phyloP scores from a whole-genome alignment of 257 asterid species.

The Nicotiana obtusifolia region DNA sequence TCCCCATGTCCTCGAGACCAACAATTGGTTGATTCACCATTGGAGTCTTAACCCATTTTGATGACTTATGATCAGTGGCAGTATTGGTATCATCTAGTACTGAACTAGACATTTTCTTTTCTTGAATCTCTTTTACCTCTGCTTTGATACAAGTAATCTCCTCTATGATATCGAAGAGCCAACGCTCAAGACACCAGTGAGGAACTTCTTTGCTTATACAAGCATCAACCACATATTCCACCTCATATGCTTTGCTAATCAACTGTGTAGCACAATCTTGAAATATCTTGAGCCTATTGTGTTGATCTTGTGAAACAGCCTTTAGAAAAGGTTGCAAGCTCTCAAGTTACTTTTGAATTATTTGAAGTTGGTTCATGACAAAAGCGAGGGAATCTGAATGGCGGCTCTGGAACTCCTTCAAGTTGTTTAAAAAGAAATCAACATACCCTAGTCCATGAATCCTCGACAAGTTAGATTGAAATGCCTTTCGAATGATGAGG shows the following conservation, averaged over 20 bases:
- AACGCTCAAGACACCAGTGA: neutral
- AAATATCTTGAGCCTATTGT: neutral
- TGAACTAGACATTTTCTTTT: neutral
- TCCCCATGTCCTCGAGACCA: neutral
- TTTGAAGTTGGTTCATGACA: neutral
- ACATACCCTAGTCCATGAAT: neutral
- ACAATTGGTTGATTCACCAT: neutral
- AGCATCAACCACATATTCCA: conserved; percentile 15
- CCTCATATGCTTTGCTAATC: conserved; percentile 16
- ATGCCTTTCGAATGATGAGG: neutral
- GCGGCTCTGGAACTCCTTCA: neutral
- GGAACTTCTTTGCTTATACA: conserved; percentile 2
- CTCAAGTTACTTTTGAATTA: neutral
- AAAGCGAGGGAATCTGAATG: neutral
- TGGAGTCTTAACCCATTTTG: neutral
- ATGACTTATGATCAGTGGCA: neutral
- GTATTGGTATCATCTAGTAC: neutral
- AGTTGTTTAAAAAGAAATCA: neutral
- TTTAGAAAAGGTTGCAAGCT: neutral
- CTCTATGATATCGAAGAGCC: conserved; percentile 3
- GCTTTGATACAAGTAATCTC: neutral
- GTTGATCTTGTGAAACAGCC: neutral
- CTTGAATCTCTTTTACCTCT: neutral
- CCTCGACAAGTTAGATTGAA: neutral
- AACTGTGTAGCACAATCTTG: neutral